Conservation (phyloP, 139 green algal species). For the Chlorella vulgaris region DNA sequence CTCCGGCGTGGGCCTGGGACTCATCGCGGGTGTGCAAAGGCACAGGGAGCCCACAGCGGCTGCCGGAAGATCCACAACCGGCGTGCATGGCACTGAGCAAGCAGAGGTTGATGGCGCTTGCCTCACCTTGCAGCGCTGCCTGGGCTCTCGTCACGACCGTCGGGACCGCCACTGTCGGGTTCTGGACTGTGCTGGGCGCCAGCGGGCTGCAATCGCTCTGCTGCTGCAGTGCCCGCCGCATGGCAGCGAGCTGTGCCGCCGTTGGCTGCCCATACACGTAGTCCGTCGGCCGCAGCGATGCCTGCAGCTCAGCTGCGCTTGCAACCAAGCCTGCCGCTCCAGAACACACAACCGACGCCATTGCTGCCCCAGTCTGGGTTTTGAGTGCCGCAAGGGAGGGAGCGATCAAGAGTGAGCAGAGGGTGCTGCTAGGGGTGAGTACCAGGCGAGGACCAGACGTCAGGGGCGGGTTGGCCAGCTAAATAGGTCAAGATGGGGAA, state of each 20-base stretch:
- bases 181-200: not conserved
- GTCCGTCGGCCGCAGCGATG: constrained; percentile 24
- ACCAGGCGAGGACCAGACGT: too few species aligned
- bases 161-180: not conserved
- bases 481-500: too few species aligned
- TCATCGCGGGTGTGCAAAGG: too few species aligned
- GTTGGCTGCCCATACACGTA: constrained; percentile 29
- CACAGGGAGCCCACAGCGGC: too few species aligned
- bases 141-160: not conserved
- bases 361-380: not conserved
- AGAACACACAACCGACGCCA: constrained; percentile 5
- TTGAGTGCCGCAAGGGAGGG: too few species aligned
- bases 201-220: not conserved
- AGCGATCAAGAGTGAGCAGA: too few species aligned
- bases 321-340: constrained; percentile 14
- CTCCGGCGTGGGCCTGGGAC: too few species aligned
- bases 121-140: constrained; percentile 14
- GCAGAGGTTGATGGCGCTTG: not conserved
- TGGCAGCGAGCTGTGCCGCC: not conserved
- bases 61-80: too few species aligned
- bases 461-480: too few species aligned
- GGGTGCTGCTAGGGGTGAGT: too few species aligned
- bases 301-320: not conserved
- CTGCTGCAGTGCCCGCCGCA: not conserved
- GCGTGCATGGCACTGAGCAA: too few species aligned